A percentile compares a stretch with the other conserved stretches of the same genome.
Conservation (phyloP, 352 stramenopile species). For the Peronospora tabacina region DNA sequence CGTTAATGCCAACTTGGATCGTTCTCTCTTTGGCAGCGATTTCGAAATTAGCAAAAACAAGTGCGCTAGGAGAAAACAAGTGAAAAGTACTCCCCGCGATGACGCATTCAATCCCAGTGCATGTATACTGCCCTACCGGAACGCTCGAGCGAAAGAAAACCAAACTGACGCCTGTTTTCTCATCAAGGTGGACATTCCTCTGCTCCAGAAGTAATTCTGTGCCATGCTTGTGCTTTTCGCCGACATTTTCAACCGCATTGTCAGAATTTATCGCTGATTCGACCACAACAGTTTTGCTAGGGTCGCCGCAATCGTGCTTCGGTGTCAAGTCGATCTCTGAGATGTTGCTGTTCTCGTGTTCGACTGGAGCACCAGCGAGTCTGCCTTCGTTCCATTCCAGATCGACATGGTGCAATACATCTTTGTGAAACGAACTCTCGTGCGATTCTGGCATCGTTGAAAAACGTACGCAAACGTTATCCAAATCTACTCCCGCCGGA, state of each 20-base stretch:
- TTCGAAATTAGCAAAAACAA: constrained; percentile 35
- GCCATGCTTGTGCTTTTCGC: not conserved
- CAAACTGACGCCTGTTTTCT: constrained; percentile 44
- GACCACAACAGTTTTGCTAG: not conserved
- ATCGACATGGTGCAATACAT: not conserved
- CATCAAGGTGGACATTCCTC: constrained; percentile 49
- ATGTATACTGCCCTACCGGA: constrained; percentile 43
- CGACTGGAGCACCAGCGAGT: not conserved
- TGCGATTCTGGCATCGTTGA: not conserved
- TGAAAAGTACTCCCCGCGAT: constrained; percentile 47
- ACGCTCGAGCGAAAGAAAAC: constrained; percentile 43
- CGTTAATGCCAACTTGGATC: constrained; percentile 36
- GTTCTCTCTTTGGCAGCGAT: constrained; percentile 51
- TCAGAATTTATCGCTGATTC: constrained; percentile 2
- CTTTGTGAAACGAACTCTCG: not conserved
- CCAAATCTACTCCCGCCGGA: constrained; percentile 45
- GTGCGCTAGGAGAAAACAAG: constrained; percentile 28
- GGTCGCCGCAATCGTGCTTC: not conserved
- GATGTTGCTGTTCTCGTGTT: not conserved
- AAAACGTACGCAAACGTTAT: constrained; percentile 47
- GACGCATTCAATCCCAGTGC: constrained; percentile 45
- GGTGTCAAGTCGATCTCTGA: not conserved
- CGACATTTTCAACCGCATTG: not conserved
- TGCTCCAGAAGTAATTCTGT: constrained; percentile 38
- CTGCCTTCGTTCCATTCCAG: constrained; percentile 1